Evolutionary conservation across 2,329 filamentous ascomycete genomes (phyloP).

Genomic region (Colletotrichum higginsianum): DNA sequence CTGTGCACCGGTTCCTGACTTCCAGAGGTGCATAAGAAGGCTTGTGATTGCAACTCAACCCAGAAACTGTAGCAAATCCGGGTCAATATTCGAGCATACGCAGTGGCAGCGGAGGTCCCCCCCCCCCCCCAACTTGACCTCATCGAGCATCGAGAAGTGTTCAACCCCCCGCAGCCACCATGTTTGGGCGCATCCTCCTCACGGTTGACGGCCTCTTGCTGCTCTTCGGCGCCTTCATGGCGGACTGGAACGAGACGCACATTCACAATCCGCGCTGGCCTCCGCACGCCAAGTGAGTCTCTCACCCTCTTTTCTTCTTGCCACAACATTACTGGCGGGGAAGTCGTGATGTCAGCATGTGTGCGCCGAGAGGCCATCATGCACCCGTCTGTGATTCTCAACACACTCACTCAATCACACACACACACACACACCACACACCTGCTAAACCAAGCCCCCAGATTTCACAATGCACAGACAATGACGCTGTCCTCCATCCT

Average conservation of each 20-base stretch:
- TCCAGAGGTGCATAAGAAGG: background rate
- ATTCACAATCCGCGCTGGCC: conserved; percentile 61
- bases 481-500: conserved; percentile 58
- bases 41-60: background rate
- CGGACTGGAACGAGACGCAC: conserved; percentile 59
- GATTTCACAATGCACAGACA: conserved; percentile 61
- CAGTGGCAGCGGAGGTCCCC: background rate
- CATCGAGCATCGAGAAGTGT: background rate
- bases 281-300: conserved; percentile 60
- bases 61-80: background rate
- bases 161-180: background rate
- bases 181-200: conserved; percentile 58
- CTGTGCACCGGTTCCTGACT: no score
- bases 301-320: background rate
- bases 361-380: background rate
- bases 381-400: no score
- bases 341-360: conserved; percentile 12
- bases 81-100: background rate
- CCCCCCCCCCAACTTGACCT: background rate
- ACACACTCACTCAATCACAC: no score
- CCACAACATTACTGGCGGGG: background rate
- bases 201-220: conserved; percentile 56
- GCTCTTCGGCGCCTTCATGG: conserved; percentile 55
- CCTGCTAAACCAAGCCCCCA: conserved; percentile 31
- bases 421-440: background rate